Base-by-base conservation (phyloP, 2,329 filamentous ascomycete genomes). In the Talaromyces sp. region DNA sequence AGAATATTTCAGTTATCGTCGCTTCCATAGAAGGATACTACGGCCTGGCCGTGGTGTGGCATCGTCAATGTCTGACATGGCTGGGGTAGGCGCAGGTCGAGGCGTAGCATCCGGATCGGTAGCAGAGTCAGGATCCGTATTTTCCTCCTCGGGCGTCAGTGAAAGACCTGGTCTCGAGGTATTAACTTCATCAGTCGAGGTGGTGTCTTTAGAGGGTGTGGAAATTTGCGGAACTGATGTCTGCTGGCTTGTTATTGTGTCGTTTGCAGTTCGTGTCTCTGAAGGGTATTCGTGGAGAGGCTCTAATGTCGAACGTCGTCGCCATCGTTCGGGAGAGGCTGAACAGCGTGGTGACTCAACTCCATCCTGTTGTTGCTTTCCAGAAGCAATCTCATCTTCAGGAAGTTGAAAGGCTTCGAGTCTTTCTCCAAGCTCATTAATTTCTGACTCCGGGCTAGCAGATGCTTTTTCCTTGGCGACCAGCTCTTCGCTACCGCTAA, bases 401-500 rank as follows among this genome's bases (percentile, higher is more conserved):
- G 68, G 67, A 32, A 77, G 69, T 29, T 70, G 67, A 38, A 77
- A 67, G 5, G 66, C 67, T 29, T 72, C 70, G 26, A 76, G 69
- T 9, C 63, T 65, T 46, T 71, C 69, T 55, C 72, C 74, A 11
- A 75, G 53, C 6, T 64, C 67, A 8, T 58, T 29, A 17, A 61
- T 26, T 10, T 48, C 41, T 9, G 51, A 21, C 21, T 43, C 56
- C 31, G 29, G 24, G 19, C 24, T 72, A 41, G 75, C 61, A 12
- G 70, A 66, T 38, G 75, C 74, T 48, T 67, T 70, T 63, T 70
- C 73, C 62, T 67, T 71, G 54, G 67, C 69, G 38, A 74, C 60
- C 8, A 71, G 63, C 38, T 79, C 77, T 51, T 79, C 77, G 55
- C 72, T 72, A 56, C 74, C 76, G 58, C 77, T 79, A 41, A 80